Evolutionary conservation across 2,329 filamentous ascomycete species (phyloP), one percentile per base, ranked within the genome.

Genomic region (Tolypocladium tropicale): DNA sequence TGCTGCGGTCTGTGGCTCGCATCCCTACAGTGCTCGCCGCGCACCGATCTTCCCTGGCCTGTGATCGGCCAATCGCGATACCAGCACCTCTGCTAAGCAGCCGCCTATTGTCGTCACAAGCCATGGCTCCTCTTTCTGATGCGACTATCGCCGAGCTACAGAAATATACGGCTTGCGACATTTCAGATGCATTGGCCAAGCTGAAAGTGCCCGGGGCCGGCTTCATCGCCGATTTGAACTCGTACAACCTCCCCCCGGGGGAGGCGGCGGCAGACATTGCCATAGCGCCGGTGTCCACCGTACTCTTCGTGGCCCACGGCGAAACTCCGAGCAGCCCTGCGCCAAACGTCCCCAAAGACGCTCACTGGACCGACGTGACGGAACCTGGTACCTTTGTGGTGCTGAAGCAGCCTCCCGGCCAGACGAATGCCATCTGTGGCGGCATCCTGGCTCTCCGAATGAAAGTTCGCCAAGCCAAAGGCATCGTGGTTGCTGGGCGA

Each of bases 401-500:
- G 4, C 77, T 90, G 57, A 80, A 82, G 58, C 86, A 90, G 63
- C 85, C 86, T 0, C 64, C 74, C 0, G 77, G 75, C 1, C 86
- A 90, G 66, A 78, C 77, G 53, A 89, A 88, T 69, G 88, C 88
- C 6, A 78, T 89, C 9, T 78, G 89, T 6, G 88, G 88, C n/a
- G 88, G 88, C 21, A 89, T 91, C 60, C 88, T 90, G 80, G 88
- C 85, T 6, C 74, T 80, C 33, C 76, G 88, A 23, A 87, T 90
- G 79, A 82, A 83, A 63, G 67, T 78, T 16, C 75, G 85, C 12
- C 80, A 81, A 16, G 81, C 80, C 21, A 74, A 76, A 61, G 86
- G 78, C 3, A 78, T 86, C 12, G 72, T 90, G n/a, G 83, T 89
- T 9, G 78, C 83, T 61, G 88, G 88, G 1, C 74, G 87, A 41